A percentile compares a stretch with the other conserved stretches of the same genome.
phyloP scores from a whole-genome alignment of 495 filamentous ascomycete genomes.

The Daldinia decipiens region DNA sequence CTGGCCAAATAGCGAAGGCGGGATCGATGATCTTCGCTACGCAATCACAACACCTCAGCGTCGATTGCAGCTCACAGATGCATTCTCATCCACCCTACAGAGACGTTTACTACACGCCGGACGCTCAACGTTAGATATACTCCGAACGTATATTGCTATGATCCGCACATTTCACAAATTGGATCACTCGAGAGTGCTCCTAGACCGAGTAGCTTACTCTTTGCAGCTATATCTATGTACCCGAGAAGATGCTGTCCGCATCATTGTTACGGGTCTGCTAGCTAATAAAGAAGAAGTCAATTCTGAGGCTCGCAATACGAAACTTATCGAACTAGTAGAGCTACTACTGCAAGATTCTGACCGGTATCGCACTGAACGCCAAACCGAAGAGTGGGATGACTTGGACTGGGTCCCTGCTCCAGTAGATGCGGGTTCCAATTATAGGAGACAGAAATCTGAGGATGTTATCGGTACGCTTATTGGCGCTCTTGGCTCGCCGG shows the following conservation, averaged over 20 bases:
- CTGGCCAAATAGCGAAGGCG: conserved; percentile 84
- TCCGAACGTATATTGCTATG: conserved; percentile 90
- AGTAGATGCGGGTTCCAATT: conserved; percentile 90
- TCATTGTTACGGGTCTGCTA: conserved; percentile 86
- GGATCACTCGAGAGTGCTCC: conserved; percentile 88
- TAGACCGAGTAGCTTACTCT: conserved; percentile 84
- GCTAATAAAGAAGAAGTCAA: conserved; percentile 68
- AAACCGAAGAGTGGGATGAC: conserved; percentile 79
- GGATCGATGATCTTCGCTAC: conserved; percentile 76
- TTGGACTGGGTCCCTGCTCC: conserved; percentile 93
- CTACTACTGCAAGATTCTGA: conserved; percentile 71
- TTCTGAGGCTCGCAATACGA: conserved; percentile 52
- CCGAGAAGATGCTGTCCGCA: conserved; percentile 91
- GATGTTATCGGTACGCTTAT: conserved; percentile 95
- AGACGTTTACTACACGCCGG: conserved; percentile 86
- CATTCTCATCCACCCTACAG: conserved; percentile 74
- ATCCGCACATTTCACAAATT: conserved; percentile 90
- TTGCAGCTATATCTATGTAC: conserved; percentile 89
- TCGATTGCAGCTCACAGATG: conserved; percentile 72
- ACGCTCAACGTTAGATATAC: conserved; percentile 86
- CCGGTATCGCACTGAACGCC: conserved; percentile 56
- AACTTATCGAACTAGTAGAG: conserved; percentile 77
- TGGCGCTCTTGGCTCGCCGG: conserved; percentile 83
- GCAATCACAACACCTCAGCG: conserved; percentile 65
- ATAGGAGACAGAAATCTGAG: conserved; percentile 84